Percentiles rank a stretch among this genome's conserved stretches.
Evolutionary conservation across 106 monocot genomes (phyloP).

Genomic region (Amphibolis antarctica): DNA sequence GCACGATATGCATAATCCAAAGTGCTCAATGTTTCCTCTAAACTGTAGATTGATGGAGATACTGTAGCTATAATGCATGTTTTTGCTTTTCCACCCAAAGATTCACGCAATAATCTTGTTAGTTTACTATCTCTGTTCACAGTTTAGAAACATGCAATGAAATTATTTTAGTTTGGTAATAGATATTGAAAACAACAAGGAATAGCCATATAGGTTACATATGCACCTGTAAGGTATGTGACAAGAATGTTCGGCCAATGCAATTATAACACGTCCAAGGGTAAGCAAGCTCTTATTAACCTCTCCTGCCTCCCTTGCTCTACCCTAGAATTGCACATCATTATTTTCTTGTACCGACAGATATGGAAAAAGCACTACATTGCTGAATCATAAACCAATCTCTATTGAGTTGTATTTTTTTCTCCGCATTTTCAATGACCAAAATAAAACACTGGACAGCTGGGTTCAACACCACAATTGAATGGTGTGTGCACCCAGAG

Average conservation of each 20-base stretch:
- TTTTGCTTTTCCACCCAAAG: conserved; percentile 75
- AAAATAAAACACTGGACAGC: too few relatives aligned
- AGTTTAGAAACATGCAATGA: neutral
- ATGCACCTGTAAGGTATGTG: conserved; percentile 70
- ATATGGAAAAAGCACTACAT: neutral
- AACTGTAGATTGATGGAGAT: conserved; percentile 46
- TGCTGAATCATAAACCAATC: neutral
- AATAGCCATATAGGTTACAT: too few relatives aligned
- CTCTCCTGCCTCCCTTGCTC: conserved; percentile 75
- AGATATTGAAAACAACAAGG: too few relatives aligned
- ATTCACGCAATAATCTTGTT: conserved; percentile 68
- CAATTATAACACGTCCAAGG: conserved; percentile 75
- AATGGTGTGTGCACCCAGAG: too few relatives aligned
- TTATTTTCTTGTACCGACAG: neutral
- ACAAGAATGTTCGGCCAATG: conserved; percentile 56
- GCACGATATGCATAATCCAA: conserved; percentile 73
- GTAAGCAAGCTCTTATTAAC: conserved; percentile 75
- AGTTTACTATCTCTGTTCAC: conserved; percentile 63
- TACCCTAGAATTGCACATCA: conserved; percentile 17
- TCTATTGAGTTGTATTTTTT: too few relatives aligned
- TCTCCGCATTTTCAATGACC: too few relatives aligned
- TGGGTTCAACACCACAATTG: too few relatives aligned
- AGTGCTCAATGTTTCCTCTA: conserved; percentile 72
- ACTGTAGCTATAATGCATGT: conserved; percentile 77
- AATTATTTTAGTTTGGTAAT: too few relatives aligned